A percentile compares a stretch with the other conserved stretches of the same genome.
These are phyloP conservation scores for Aaosphaeria pasadenensis DNA, from an alignment of 2,329 filamentous ascomycete genomes.

Conservation along the genomic window DNA sequence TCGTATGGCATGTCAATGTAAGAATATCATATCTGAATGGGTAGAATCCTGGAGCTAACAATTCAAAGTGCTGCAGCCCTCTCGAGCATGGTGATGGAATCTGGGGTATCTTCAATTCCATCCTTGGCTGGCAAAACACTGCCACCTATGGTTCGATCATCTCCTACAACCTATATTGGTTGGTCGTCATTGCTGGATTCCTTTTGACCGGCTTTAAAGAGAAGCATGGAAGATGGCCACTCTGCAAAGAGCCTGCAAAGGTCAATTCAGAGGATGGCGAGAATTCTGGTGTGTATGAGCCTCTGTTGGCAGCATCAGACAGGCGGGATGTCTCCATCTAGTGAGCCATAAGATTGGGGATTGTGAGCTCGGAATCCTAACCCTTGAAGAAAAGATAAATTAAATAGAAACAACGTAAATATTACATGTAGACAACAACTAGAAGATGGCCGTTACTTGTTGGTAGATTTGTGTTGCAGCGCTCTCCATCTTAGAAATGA, in stretches of 20 bases:
- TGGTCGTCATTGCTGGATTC: constrained; percentile 66
- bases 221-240: constrained; percentile 48
- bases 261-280: not conserved
- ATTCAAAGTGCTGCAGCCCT: constrained; percentile 69
- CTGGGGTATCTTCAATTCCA: constrained; percentile 84
- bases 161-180: constrained; percentile 86
- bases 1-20: constrained; percentile 80
- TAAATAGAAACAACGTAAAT: too few species aligned
- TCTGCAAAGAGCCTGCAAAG: constrained; percentile 32
- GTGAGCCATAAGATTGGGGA: too few species aligned
- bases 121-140: constrained; percentile 85
- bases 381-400: too few species aligned
- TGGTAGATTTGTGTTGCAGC: too few species aligned
- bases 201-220: constrained; percentile 66
- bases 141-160: constrained; percentile 85
- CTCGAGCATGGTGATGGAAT: constrained; percentile 69
- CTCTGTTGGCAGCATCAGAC: too few species aligned
- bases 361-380: too few species aligned
- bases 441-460: too few species aligned
- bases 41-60: not conserved
- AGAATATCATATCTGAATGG: constrained; percentile 28
- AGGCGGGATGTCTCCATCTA: too few species aligned
- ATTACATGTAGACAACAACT: too few species aligned
- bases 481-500: too few species aligned
- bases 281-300: too few species aligned